These are phyloP conservation scores for Ustilago loliicola DNA, from an alignment of 1,284 basidiomycete species.

Conservation along the genomic window DNA sequence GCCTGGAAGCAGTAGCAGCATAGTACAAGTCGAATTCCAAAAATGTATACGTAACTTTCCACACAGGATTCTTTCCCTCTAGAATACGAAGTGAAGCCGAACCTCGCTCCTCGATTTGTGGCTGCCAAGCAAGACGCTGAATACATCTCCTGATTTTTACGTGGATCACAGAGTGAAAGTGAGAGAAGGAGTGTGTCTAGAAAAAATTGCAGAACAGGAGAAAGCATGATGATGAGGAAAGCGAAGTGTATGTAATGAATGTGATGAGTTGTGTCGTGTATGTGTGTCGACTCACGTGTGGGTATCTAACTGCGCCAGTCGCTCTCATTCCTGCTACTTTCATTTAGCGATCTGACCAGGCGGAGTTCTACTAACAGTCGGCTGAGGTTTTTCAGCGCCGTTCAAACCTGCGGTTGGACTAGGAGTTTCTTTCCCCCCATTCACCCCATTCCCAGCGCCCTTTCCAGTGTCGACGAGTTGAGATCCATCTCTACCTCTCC, in stretches of 20 bases:
- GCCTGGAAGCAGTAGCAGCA: too few species aligned
- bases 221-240: too few species aligned
- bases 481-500: slow-evolving; percentile 75
- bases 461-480: slow-evolving; percentile 62
- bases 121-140: too few species aligned
- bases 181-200: too few species aligned
- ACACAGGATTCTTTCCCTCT: neutral
- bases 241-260: too few species aligned
- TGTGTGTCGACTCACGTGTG: too few species aligned
- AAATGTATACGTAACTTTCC: neutral
- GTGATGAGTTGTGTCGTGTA: too few species aligned
- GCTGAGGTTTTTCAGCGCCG: neutral
- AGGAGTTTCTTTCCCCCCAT: neutral
- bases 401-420: slow-evolving; percentile 1
- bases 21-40: neutral
- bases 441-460: slow-evolving; percentile 10
- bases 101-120: too few species aligned
- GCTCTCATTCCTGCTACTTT: neutral
- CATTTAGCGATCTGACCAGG: neutral
- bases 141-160: too few species aligned
- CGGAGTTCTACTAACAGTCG: neutral
- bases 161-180: too few species aligned
- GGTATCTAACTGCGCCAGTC: neutral
- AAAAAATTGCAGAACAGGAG: too few species aligned
- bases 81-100: neutral